Percentiles rank a stretch among this genome's conserved stretches.
Conservation (phyloP, 1,284 basidiomycete species). For the Phaffia rhodozyma region DNA sequence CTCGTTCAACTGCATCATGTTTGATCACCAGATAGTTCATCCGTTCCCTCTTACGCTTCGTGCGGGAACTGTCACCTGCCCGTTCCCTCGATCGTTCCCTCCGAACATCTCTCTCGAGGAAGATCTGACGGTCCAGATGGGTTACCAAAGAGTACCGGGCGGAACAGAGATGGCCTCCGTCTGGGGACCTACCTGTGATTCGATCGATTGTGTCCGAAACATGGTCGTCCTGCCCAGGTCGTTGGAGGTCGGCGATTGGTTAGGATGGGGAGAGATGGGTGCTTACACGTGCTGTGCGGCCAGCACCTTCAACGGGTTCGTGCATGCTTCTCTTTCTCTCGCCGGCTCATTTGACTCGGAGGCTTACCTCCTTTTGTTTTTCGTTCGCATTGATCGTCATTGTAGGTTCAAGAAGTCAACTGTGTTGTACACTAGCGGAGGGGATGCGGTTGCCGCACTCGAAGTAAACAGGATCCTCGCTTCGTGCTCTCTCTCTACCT, state of each 20-base stretch:
- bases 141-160: slow-evolving; percentile 34
- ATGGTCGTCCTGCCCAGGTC: slow-evolving; percentile 49
- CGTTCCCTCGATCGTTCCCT: slow-evolving; percentile 31
- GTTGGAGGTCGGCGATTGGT: slow-evolving; percentile 76
- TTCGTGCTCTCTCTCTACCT: neutral
- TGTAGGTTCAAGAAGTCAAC: slow-evolving; percentile 31
- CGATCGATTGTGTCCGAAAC: slow-evolving; percentile 68
- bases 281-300: slow-evolving; percentile 88
- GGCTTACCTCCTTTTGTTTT: neutral
- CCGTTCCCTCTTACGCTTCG: slow-evolving; percentile 57
- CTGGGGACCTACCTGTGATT: slow-evolving; percentile 71
- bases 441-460: slow-evolving; percentile 13
- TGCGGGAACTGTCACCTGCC: slow-evolving; percentile 21
- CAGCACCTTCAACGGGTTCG: slow-evolving; percentile 69
- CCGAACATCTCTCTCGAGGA: slow-evolving; percentile 33
- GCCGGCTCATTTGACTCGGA: neutral
- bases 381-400: slow-evolving; percentile 18
- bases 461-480: slow-evolving; percentile 10
- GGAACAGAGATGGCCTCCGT: slow-evolving; percentile 36
- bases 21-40: slow-evolving; percentile 78
- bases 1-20: slow-evolving; percentile 93
- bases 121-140: slow-evolving; percentile 34
- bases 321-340: neutral
- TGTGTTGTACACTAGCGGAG: slow-evolving; percentile 37
- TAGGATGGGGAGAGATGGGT: slow-evolving; percentile 83